Evolutionary conservation across 371 early-diverging fungal species (phyloP), one percentile per base, ranked within the genome.

Genomic region (Mortierella sp.): DNA sequence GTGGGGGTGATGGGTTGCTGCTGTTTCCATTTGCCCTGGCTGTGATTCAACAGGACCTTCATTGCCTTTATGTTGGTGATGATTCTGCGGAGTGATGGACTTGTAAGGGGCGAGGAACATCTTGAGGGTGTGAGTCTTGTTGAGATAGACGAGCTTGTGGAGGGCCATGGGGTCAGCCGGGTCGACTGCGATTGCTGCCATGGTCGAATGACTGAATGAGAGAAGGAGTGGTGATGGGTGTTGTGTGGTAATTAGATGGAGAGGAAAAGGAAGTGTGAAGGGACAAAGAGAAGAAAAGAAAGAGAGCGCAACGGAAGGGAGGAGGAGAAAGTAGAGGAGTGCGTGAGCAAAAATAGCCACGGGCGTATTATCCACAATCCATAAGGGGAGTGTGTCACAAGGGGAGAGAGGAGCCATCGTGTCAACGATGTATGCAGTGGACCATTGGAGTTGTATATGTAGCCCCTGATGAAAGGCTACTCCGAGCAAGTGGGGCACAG

Each of bases 61-160:
- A 24, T 71, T 28, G 71, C 79, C 55, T 38, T 77, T 24, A 52
- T n/a, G 19, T 2, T 58, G 58, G 70, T 34, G 47, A 55, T 70
- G 28, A 19, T 48, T 50, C 28, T 48, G 45, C n/a, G 26, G 50
- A 31, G 71, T 45, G 24, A 47, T 47, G 52, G 74, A n/a, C 44
- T 50, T 72, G 76, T 79, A 82, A n/a, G 82, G 86, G 14, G 82
- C 77, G 47, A 85, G 78, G 72, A 70, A 57, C 86, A 80, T 74
- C 70, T 82, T 80, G 34, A 85, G 73, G 55, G 86, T 82, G 26
- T 85, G 82, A 14, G 68, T 65, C 72, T 82, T 79, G 78, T 85
- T 85, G 31, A 85, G 77, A 52, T 75, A 85, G 34, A 85, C 80
- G 52, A 82, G 68, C 74, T 85, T 85, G 70, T 85, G 86, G 13